Evolutionary conservation across 257 asterid species (phyloP).

Genomic region (Sherardia arvensis): DNA sequence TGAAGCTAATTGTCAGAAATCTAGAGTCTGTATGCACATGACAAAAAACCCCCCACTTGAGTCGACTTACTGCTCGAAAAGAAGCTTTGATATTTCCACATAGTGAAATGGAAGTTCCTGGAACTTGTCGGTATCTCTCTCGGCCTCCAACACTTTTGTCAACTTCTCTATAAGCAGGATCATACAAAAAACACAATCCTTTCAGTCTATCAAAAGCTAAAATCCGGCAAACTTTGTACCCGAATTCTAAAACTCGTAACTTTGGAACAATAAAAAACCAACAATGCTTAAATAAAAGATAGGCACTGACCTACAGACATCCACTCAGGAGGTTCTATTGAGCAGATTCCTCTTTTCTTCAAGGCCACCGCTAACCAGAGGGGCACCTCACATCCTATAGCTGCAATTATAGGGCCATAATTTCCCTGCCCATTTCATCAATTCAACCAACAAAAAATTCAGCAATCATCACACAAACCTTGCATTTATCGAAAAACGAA

Average conservation of each 20-base stretch:
- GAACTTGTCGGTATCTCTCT: conserved; percentile 76
- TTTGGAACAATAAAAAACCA: not conserved
- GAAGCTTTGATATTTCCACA: conserved; percentile 90
- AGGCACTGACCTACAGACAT: conserved; percentile 69
- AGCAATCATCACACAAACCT: not conserved
- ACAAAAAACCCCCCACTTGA: not conserved
- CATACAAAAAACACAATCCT: not conserved
- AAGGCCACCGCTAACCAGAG: conserved; percentile 91
- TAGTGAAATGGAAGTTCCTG: conserved; percentile 93
- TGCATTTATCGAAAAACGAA: not conserved
- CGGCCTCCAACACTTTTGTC: conserved; percentile 76
- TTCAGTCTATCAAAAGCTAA: not conserved
- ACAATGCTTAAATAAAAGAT: not conserved
- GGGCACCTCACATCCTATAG: conserved; percentile 71
- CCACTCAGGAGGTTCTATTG: conserved; percentile 81
- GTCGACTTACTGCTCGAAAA: conserved; percentile 73
- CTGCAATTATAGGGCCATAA: conserved; percentile 83
- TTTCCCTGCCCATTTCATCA: conserved; percentile 46
- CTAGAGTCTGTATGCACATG: not conserved
- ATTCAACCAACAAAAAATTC: conserved; percentile 1
- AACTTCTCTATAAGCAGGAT: conserved; percentile 46
- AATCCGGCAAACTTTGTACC: not conserved
- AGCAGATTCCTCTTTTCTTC: conserved; percentile 94
- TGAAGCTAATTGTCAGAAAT: conserved; percentile 14
- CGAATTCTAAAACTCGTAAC: not conserved